Evolutionary conservation across 257 asterid genomes (phyloP), one percentile per base, ranked within the genome.

Genomic region (Solanum verrucosum): DNA sequence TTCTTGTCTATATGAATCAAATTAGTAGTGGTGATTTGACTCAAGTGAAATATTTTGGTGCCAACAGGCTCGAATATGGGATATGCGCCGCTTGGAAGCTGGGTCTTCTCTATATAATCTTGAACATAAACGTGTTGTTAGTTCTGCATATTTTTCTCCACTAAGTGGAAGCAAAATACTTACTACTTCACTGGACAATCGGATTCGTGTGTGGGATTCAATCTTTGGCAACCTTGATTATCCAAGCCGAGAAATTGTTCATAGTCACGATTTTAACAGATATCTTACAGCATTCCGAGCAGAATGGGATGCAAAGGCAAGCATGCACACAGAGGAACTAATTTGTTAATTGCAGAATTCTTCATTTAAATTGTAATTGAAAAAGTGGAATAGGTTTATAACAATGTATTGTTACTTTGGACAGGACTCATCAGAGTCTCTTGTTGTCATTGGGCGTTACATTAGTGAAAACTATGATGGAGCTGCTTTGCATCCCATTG

Each of bases 251-350:
- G 99, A 97, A 91, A 96, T 97, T 79, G 99, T 97, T 86, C 99
- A 97, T 88, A 97, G 99, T 89, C 98, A 97, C 72, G 98, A 97
- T 91, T 97, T 97, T 81, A 97, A 97, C 87, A 92, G 99, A 18
- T 98, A 97, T 88, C 92, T 97, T 89, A 97, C 99, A 5, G 94
- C 98, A 87, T 97, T 97, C 90, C 93, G 94, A 88, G 99, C 99
- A 23, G 98, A 97, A 89, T 97, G 99, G 99, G 99, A 97, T 81
- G 98, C 98, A 40, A 97, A 97, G 98, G 99, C 94, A 86, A 88
- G 87, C 68, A 38, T 85, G 65, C 89, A 2, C n/a, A 16, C 15
- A 38, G 59, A 27, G 79, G n/a, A 49, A 27, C 67, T 46, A 81
- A 29, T 46, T 46, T 81, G 18, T 15, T 81, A 46, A 46, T 46